Conservation (phyloP, 805 yeast species). For the Brettanomyces naardenensis region DNA sequence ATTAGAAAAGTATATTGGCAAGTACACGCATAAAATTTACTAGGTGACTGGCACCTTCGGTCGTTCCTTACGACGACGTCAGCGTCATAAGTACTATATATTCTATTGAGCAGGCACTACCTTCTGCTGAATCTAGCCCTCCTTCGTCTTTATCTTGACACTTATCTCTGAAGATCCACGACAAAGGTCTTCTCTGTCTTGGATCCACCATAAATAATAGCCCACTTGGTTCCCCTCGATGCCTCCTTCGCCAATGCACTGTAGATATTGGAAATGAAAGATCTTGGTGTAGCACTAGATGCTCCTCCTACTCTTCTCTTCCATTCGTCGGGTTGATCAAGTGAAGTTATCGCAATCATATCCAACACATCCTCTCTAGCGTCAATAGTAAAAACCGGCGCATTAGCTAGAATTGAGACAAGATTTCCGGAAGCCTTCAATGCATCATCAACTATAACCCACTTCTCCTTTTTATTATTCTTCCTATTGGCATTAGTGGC, state of each 20-base stretch:
- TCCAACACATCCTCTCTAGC: constrained; percentile 78
- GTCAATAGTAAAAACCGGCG: constrained; percentile 77
- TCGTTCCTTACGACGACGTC: too few relatives aligned
- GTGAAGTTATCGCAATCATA: constrained; percentile 69
- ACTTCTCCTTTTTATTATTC: constrained; percentile 66
- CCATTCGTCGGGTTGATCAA: constrained; percentile 77
- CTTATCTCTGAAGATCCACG: constrained; percentile 54
- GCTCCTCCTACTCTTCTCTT: constrained; percentile 75
- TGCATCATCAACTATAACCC: constrained; percentile 70
- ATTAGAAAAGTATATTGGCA: too few relatives aligned
- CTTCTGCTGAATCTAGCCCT: too few relatives aligned
- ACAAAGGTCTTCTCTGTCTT: constrained; percentile 65
- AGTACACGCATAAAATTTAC: too few relatives aligned
- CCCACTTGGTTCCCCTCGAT: constrained; percentile 64
- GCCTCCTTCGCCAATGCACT: constrained; percentile 69
- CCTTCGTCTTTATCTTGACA: too few relatives aligned
- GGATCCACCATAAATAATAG: constrained; percentile 70
- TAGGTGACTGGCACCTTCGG: too few relatives aligned
- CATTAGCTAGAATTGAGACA: constrained; percentile 45
- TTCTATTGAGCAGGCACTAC: too few relatives aligned
- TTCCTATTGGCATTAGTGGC: constrained; percentile 74
- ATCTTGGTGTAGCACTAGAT: constrained; percentile 71
- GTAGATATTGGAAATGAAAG: constrained; percentile 69
- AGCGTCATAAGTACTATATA: too few relatives aligned
- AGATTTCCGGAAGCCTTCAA: constrained; percentile 49